These are phyloP conservation scores for Blastomyces gilchristii DNA, from an alignment of 2,329 filamentous ascomycete genomes.

Conservation along the genomic window DNA sequence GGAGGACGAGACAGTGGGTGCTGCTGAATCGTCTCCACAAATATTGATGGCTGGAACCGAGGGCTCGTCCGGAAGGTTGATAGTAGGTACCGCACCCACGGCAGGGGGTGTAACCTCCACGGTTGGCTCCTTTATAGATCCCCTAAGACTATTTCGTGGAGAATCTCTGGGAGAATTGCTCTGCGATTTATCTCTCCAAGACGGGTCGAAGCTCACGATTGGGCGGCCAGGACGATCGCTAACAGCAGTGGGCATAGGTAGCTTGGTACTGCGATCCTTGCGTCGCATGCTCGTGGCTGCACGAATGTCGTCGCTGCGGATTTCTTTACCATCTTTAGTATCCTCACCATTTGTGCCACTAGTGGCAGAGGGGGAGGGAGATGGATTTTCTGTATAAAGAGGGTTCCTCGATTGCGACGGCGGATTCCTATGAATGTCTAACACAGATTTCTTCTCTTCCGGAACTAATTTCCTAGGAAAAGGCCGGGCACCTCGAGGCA, in stretches of 20 bases:
- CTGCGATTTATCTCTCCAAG: conserved; percentile 51
- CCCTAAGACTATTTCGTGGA: conserved; percentile 14
- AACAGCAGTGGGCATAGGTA: conserved; percentile 82
- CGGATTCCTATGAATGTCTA: conserved; percentile 76
- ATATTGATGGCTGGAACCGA: conserved; percentile 16
- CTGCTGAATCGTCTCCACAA: conserved; percentile 11
- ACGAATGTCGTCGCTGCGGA: conserved; percentile 77
- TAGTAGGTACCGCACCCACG: conserved; percentile 33
- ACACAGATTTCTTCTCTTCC: conserved; percentile 39
- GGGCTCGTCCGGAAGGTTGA: conserved; percentile 41
- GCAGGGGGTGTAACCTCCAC: conserved; percentile 10
- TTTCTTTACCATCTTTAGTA: conserved; percentile 67
- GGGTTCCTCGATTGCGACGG: conserved; percentile 75
- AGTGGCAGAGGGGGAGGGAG: conserved; percentile 27
- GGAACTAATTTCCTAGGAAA: conserved; percentile 36
- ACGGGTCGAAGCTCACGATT: conserved; percentile 90
- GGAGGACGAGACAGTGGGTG: conserved; percentile 17
- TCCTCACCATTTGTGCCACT: conserved; percentile 25
- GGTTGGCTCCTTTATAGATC: conserved; percentile 10
- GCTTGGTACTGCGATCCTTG: conserved; percentile 73
- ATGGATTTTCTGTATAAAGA: conserved; percentile 60
- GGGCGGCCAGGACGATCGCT: conserved; percentile 83
- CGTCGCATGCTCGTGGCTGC: conserved; percentile 82
- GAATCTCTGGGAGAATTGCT: conserved; percentile 22
- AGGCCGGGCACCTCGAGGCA: conserved; percentile 38